A percentile compares a stretch with the other conserved stretches of the same genome.
phyloP scores from a whole-genome alignment of 2,329 filamentous ascomycete species.

The Periconia sp. region DNA sequence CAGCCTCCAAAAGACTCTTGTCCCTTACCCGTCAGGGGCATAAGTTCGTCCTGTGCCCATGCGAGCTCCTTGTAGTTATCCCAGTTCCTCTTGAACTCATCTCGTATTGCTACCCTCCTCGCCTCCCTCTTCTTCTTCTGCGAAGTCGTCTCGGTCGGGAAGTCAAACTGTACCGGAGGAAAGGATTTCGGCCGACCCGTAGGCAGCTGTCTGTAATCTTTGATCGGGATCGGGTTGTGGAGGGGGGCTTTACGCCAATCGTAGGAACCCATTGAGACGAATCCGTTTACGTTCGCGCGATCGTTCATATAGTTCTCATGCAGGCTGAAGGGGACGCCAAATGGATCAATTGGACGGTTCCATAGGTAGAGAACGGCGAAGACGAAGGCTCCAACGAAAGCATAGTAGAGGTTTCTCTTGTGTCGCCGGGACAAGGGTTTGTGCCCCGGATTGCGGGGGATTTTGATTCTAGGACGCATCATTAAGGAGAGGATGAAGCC shows the following conservation, averaged over 20 bases:
- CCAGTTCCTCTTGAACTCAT: constrained; percentile 52
- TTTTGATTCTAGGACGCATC: constrained; percentile 37
- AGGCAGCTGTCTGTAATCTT: constrained; percentile 45
- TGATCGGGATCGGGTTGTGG: constrained; percentile 45
- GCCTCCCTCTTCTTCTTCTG: constrained; percentile 34
- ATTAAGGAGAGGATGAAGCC: constrained; percentile 9
- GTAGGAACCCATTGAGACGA: constrained; percentile 33
- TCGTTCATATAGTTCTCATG: constrained; percentile 43
- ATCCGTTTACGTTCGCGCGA: constrained; percentile 16
- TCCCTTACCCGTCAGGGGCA: constrained; percentile 46
- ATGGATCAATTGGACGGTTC: constrained; percentile 32
- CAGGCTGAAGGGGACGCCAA: constrained; percentile 34
- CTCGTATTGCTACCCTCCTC: constrained; percentile 46
- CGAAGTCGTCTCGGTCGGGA: constrained; percentile 41
- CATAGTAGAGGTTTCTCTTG: constrained; percentile 33
- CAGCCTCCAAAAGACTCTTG: constrained; percentile 55
- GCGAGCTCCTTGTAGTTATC: constrained; percentile 51
- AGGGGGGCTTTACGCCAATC: constrained; percentile 52
- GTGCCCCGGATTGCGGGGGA: constrained; percentile 25
- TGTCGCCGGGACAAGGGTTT: constrained; percentile 40
- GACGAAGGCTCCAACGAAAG: constrained; percentile 26
- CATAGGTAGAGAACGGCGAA: constrained; percentile 38
- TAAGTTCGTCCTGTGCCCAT: constrained; percentile 56
- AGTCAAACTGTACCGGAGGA: constrained; percentile 49
- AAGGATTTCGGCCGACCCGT: constrained; percentile 43